Evolutionary conservation across 1,139 yeast species (phyloP).

Genomic region (Suhomyces choctaworum): DNA sequence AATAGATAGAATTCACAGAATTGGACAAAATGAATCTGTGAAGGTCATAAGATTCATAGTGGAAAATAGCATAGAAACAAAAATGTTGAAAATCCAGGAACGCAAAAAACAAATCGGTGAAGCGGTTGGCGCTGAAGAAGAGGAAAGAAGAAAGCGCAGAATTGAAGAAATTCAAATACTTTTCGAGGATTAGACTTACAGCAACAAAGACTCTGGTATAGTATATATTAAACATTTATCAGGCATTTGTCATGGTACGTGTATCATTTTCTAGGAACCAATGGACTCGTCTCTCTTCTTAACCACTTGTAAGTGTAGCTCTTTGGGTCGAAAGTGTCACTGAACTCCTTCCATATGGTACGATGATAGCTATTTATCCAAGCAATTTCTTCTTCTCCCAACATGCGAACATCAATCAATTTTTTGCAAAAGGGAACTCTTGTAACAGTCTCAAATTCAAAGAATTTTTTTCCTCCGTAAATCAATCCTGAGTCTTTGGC

Average conservation of each 20-base stretch:
- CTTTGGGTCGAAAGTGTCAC: constrained; percentile 48
- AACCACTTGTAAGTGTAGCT: constrained; percentile 70
- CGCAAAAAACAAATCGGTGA: constrained; percentile 83
- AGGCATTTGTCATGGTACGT: too few species aligned
- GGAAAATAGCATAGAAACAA: constrained; percentile 83
- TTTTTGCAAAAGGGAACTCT: constrained; percentile 82
- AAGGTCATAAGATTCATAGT: constrained; percentile 79
- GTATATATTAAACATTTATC: too few species aligned
- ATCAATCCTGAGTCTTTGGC: constrained; percentile 51
- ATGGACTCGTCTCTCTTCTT: constrained; percentile 62
- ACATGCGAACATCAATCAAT: constrained; percentile 58
- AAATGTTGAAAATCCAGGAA: constrained; percentile 86
- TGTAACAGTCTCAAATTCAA: constrained; percentile 83
- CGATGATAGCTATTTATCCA: constrained; percentile 74
- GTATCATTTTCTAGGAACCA: constrained; percentile 18
- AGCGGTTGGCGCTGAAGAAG: constrained; percentile 79
- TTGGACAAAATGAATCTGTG: constrained; percentile 79
- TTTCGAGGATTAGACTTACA: constrained; percentile 59
- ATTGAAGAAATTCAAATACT: constrained; percentile 80
- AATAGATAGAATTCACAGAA: constrained; percentile 88
- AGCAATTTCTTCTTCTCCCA: constrained; percentile 59
- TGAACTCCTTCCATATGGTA: constrained; percentile 57
- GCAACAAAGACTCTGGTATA: too few species aligned
- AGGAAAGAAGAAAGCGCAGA: constrained; percentile 67
- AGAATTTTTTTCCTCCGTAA: constrained; percentile 55